A percentile compares a stretch with the other conserved stretches of the same genome.
Evolutionary conservation across 257 asterid genomes (phyloP).

Genomic region (Gentiana straminea): DNA sequence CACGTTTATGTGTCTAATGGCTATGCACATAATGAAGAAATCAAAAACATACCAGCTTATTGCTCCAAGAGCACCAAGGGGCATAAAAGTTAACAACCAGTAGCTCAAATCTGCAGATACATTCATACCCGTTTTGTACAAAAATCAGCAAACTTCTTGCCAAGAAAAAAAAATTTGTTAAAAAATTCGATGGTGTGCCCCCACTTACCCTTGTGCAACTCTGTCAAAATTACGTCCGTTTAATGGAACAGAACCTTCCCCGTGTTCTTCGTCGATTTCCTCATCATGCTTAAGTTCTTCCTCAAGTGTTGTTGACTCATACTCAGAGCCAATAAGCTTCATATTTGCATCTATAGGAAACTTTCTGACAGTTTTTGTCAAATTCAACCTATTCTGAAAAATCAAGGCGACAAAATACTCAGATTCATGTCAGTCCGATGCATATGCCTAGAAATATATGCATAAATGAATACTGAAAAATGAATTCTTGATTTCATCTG

Average conservation of each 20-base stretch:
- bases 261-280: slow-evolving; percentile 59
- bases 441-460: neutral
- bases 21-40: slow-evolving; percentile 4
- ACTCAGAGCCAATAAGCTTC: slow-evolving; percentile 63
- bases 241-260: slow-evolving; percentile 62
- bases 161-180: neutral
- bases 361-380: slow-evolving; percentile 68
- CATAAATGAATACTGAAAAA: neutral
- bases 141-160: slow-evolving; percentile 9
- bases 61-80: slow-evolving; percentile 92
- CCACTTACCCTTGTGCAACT: slow-evolving; percentile 61
- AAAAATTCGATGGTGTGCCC: neutral
- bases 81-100: slow-evolving; percentile 72
- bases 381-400: slow-evolving; percentile 71
- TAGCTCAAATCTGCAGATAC: slow-evolving; percentile 42
- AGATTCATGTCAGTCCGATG: neutral
- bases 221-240: slow-evolving; percentile 55
- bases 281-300: slow-evolving; percentile 54
- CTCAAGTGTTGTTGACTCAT: slow-evolving; percentile 37
- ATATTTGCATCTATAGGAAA: slow-evolving; percentile 53
- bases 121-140: neutral
- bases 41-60: slow-evolving; percentile 44
- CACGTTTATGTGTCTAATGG: neutral
- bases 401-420: slow-evolving; percentile 15
- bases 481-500: too few species aligned